phyloP scores from a whole-genome alignment of 1,284 basidiomycete genomes.

The Hypsizygus ulmarius region DNA sequence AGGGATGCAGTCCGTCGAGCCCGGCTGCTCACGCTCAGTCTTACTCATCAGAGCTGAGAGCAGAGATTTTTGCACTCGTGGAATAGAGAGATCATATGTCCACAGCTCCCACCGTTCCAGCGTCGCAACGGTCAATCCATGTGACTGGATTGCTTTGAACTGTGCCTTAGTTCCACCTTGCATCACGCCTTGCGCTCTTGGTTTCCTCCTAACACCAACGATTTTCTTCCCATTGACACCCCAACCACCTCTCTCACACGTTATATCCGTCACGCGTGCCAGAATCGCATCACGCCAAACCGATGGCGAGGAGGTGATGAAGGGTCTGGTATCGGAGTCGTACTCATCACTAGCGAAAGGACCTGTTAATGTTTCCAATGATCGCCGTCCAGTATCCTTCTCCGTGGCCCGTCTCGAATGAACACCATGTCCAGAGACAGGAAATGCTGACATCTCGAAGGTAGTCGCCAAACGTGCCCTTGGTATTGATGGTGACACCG shows the following conservation, averaged over 20 bases:
- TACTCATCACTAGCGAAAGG: conserved; percentile 50
- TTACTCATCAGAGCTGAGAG: conserved; percentile 42
- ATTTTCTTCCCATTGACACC: conserved; percentile 52
- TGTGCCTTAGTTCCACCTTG: conserved; percentile 22
- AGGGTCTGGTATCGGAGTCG: conserved; percentile 34
- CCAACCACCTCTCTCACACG: conserved; percentile 75
- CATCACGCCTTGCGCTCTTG: conserved; percentile 42
- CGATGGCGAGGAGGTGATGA: conserved; percentile 32
- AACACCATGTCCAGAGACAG: conserved; percentile 74
- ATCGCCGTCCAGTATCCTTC: conserved; percentile 53
- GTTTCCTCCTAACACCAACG: conserved; percentile 64
- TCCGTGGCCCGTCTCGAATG: conserved; percentile 70
- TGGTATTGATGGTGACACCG: conserved; percentile 40
- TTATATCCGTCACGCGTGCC: conserved; percentile 52
- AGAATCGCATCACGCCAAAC: conserved; percentile 57
- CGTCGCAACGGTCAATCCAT: conserved; percentile 57
- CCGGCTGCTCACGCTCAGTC: conserved; percentile 20
- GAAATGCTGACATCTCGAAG: conserved; percentile 56
- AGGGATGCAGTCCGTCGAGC: conserved; percentile 36
- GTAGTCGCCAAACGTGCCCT: conserved; percentile 45
- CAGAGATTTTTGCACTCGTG: conserved; percentile 46
- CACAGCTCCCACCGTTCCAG: conserved; percentile 80
- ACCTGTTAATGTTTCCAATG: conserved; percentile 49
- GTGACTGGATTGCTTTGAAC: conserved; percentile 22
- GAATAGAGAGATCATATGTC: conserved; percentile 60